These are phyloP conservation scores for Isoetes engelmannii DNA, from an alignment of 83 land plant genomes.

Conservation along the genomic window DNA sequence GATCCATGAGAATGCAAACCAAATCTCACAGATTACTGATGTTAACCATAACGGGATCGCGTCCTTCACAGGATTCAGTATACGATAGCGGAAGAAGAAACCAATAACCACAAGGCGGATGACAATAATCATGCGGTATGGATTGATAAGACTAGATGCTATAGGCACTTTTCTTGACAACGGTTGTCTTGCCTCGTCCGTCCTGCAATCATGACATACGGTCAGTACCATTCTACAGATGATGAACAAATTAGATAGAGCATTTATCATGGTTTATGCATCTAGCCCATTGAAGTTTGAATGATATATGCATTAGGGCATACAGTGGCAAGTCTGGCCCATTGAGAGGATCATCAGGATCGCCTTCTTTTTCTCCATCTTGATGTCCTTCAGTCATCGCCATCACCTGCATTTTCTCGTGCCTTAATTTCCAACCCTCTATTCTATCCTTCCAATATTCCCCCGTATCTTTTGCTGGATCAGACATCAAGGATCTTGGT, in stretches of 20 bases:
- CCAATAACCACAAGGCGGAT: slow-evolving; percentile 59
- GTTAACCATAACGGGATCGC: slow-evolving; percentile 69
- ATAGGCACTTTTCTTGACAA: slow-evolving; percentile 71
- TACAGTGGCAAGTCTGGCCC: slow-evolving; percentile 21
- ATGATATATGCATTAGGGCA: neutral
- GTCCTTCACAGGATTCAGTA: slow-evolving; percentile 57
- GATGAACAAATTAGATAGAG: neutral
- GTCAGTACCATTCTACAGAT: neutral
- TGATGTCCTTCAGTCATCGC: slow-evolving; percentile 13
- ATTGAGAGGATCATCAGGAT: neutral
- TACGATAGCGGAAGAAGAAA: slow-evolving; percentile 60
- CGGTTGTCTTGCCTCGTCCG: slow-evolving; percentile 76
- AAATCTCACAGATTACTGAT: slow-evolving; percentile 82
- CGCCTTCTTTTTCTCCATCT: slow-evolving; percentile 18
- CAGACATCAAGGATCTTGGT: slow-evolving; percentile 20
- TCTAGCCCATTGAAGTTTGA: no score
- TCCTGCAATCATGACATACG: slow-evolving; percentile 32
- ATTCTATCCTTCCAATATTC: slow-evolving; percentile 28
- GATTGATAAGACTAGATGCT: slow-evolving; percentile 66
- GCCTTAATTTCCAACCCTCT: slow-evolving; percentile 23
- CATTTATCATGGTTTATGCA: neutral
- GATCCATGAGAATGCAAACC: slow-evolving; percentile 87
- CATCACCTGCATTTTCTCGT: slow-evolving; percentile 23
- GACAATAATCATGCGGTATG: slow-evolving; percentile 59
- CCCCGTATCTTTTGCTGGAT: slow-evolving; percentile 24